A percentile compares a stretch with the other conserved stretches of the same genome.
phyloP scores from a whole-genome alignment of 306 rosid species.

The Benincasa hispida region DNA sequence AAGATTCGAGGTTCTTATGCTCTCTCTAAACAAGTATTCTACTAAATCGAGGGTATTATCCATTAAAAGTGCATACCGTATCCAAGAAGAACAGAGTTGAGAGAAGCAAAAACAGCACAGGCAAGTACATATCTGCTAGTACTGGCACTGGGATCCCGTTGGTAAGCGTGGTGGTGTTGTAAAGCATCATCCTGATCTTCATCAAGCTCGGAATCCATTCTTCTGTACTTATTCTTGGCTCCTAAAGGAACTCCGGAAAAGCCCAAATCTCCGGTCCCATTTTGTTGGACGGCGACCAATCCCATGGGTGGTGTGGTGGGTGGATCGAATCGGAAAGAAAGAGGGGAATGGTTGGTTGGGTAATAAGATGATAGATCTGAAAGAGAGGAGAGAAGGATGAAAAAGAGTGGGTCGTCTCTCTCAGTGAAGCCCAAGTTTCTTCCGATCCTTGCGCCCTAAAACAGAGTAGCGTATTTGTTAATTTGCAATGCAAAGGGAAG shows the following conservation, averaged over 20 bases:
- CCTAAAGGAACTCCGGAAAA: conserved; percentile 58
- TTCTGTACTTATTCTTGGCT: conserved; percentile 59
- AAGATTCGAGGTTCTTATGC: not conserved
- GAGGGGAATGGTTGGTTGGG: not conserved
- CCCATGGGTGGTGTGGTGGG: conserved; percentile 27
- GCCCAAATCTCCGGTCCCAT: conserved; percentile 52
- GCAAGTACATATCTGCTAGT: conserved; percentile 68
- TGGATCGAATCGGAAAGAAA: not conserved
- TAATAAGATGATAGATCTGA: not conserved
- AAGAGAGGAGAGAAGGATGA: not conserved
- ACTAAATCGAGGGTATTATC: no score
- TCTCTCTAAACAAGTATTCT: not conserved
- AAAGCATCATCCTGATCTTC: conserved; percentile 5
- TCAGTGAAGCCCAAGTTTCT: not conserved
- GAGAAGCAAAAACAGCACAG: conserved; percentile 89
- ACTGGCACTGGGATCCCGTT: conserved; percentile 21
- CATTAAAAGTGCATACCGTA: conserved; percentile 37
- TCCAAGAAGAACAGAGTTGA: conserved; percentile 90
- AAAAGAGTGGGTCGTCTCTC: not conserved
- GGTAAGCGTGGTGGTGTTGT: conserved; percentile 28
- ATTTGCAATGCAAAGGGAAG: not conserved
- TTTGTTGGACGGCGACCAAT: conserved; percentile 35
- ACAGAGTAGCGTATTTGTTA: not conserved
- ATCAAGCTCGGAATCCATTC: conserved; percentile 54
- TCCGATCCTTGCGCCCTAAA: not conserved